Evolutionary conservation across 371 early-diverging fungal genomes (phyloP).

Genomic region (Syncephalastrum monosporum): DNA sequence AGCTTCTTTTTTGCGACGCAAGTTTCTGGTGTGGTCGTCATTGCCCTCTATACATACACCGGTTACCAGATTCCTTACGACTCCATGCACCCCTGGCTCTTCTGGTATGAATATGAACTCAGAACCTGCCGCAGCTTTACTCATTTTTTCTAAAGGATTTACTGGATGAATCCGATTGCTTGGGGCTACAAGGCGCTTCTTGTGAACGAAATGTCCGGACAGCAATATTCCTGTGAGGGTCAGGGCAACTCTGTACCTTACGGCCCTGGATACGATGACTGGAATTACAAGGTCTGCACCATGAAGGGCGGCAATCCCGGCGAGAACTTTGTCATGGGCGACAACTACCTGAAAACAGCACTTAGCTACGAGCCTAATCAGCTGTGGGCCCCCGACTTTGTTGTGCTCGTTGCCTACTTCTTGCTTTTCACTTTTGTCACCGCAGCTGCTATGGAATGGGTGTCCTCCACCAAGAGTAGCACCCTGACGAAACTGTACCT

Average conservation of each 20-base stretch:
- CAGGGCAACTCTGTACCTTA: conserved; percentile 50
- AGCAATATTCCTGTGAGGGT: conserved; percentile 53
- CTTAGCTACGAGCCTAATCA: conserved; percentile 34
- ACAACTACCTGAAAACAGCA: conserved; percentile 62
- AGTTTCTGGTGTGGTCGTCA: conserved; percentile 43
- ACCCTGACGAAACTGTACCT: conserved; percentile 53
- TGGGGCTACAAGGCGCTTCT: conserved; percentile 72
- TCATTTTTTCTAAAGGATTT: conserved; percentile 53
- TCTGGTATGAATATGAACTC: conserved; percentile 29
- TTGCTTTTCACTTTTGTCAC: conserved; percentile 42
- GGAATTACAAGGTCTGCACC: conserved; percentile 62
- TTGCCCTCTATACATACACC: conserved; percentile 49
- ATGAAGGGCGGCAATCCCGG: conserved; percentile 60
- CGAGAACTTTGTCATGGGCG: conserved; percentile 50
- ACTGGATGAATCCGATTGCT: conserved; percentile 71
- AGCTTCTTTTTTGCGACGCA: conserved; percentile 49
- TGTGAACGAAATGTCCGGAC: conserved; percentile 71
- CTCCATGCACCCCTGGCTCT: conserved; percentile 54
- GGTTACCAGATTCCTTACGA: conserved; percentile 45
- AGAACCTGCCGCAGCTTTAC: not conserved
- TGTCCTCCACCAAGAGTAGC: conserved; percentile 42
- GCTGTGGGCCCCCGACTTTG: conserved; percentile 38
- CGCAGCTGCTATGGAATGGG: conserved; percentile 46
- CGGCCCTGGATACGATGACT: conserved; percentile 53
- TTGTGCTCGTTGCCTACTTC: conserved; percentile 45